These are phyloP conservation scores for Metschnikowia similis DNA, from an alignment of 805 yeast genomes.

Conservation along the genomic window DNA sequence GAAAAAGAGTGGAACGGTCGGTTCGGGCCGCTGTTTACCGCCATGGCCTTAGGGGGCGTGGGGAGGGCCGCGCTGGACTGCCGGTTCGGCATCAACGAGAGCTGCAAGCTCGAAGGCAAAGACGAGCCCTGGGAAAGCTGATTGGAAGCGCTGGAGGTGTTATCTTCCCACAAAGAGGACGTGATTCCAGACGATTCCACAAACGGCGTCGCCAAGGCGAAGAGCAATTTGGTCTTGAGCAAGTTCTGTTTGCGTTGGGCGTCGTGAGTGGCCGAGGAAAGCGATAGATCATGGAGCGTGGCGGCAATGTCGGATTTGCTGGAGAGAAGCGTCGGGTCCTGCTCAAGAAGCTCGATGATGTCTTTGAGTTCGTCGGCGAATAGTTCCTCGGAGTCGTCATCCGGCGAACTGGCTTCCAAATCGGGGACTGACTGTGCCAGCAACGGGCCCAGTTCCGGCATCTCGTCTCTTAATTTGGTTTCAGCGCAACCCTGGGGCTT, in stretches of 20 bases:
- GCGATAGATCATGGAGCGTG: slow-evolving; percentile 54
- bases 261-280: slow-evolving; percentile 33
- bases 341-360: slow-evolving; percentile 46
- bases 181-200: slow-evolving; percentile 32
- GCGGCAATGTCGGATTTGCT: slow-evolving; percentile 43
- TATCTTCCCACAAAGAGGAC: slow-evolving; percentile 3
- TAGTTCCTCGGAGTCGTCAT: slow-evolving; percentile 12
- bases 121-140: not conserved
- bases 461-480: not conserved
- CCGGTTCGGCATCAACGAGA: slow-evolving; percentile 21
- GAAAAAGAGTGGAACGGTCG: slow-evolving; percentile 61
- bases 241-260: slow-evolving; percentile 35
- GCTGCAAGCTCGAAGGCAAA: slow-evolving; percentile 22
- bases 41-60: slow-evolving; percentile 11
- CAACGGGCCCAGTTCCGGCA: not conserved
- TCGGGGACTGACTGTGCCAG: not conserved
- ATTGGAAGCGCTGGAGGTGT: slow-evolving; percentile 9
- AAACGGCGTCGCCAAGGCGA: slow-evolving; percentile 68
- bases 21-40: slow-evolving; percentile 19
- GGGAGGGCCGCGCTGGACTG: slow-evolving; percentile 15
- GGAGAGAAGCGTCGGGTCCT: slow-evolving; percentile 26
- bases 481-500: not conserved
- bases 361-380: slow-evolving; percentile 44
- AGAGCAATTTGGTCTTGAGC: slow-evolving; percentile 45
- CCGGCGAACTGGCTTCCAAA: not conserved